Conservation (phyloP, 2,329 filamentous ascomycete species). For the Xylariales sp. region DNA sequence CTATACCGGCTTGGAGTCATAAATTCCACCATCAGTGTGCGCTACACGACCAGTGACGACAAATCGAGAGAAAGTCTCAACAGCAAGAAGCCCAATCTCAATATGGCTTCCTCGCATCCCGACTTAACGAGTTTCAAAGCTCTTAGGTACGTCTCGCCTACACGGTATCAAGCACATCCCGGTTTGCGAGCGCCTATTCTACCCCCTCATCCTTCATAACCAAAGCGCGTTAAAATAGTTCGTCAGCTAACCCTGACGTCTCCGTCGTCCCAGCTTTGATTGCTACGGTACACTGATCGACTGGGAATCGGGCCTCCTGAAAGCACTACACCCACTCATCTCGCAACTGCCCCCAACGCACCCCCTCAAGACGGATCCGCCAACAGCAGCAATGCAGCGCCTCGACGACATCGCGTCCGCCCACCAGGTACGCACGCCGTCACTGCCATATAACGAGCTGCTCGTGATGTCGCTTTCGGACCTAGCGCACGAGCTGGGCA, state of each 20-base stretch:
- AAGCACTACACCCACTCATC: conserved; percentile 63
- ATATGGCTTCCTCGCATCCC: conserved; percentile 43
- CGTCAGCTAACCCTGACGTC: conserved; percentile 10
- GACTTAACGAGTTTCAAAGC: conserved; percentile 48
- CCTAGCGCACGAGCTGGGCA: conserved; percentile 58
- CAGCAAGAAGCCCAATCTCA: conserved; percentile 24
- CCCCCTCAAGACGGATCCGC: conserved; percentile 52
- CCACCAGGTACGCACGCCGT: conserved; percentile 66
- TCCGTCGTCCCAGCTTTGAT: conserved; percentile 68
- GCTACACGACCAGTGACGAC: not conserved
- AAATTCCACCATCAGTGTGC: no score
- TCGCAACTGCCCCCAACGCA: conserved; percentile 51
- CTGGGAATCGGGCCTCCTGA: conserved; percentile 76
- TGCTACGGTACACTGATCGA: conserved; percentile 84
- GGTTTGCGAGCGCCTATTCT: not conserved
- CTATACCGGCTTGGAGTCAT: not conserved
- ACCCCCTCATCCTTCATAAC: not conserved
- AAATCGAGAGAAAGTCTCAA: not conserved
- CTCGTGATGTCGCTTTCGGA: conserved; percentile 61
- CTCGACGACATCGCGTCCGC: conserved; percentile 61
- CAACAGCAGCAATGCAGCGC: conserved; percentile 53
- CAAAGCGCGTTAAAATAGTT: not conserved
- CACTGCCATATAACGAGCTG: conserved; percentile 69
- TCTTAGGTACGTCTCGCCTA: conserved; percentile 40
- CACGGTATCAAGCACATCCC: not conserved